These are phyloP conservation scores for Arthrinium puccinioides DNA, from an alignment of 2,329 filamentous ascomycete species.

Conservation along the genomic window DNA sequence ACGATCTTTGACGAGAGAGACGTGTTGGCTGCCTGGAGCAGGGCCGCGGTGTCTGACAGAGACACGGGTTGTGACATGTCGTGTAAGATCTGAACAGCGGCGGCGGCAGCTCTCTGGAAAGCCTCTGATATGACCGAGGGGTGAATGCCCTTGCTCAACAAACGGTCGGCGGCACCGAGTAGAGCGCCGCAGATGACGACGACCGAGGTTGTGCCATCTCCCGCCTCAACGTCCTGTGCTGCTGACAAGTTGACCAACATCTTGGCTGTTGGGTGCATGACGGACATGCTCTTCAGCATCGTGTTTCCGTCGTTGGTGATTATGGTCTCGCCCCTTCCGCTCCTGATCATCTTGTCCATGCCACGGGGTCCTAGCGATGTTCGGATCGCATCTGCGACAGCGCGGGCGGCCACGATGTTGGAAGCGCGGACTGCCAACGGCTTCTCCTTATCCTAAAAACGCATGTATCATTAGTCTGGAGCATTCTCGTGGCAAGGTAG, in stretches of 20 bases:
- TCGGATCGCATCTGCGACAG: conserved; percentile 94
- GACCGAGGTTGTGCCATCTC: conserved; percentile 96
- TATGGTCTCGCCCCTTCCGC: conserved; percentile 91
- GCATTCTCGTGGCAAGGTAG: too few relatives aligned
- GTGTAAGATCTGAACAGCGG: conserved; percentile 83
- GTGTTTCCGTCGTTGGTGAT: conserved; percentile 99
- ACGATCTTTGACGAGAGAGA: conserved; percentile 98
- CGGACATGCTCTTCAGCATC: conserved; percentile 98
- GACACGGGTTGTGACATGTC: conserved; percentile 94
- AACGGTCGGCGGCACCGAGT: conserved; percentile 83
- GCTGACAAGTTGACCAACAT: conserved; percentile 98
- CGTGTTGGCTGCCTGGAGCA: conserved; percentile 94
- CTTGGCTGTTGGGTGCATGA: conserved; percentile 98
- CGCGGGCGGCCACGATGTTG: conserved; percentile 96
- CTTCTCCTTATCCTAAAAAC: conserved; percentile 84
- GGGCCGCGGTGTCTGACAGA: conserved; percentile 77
- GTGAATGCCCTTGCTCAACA: conserved; percentile 90
- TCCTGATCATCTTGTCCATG: conserved; percentile 99
- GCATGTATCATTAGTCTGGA: too few relatives aligned
- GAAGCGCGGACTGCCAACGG: conserved; percentile 91
- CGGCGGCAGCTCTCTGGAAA: conserved; percentile 88
- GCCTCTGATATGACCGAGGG: conserved; percentile 96
- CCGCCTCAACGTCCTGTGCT: conserved; percentile 95
- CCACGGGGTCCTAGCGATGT: conserved; percentile 93
- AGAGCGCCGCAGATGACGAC: conserved; percentile 96